Conservation (phyloP, 73 alveolate genomes). For the Paramecium caudatum region DNA sequence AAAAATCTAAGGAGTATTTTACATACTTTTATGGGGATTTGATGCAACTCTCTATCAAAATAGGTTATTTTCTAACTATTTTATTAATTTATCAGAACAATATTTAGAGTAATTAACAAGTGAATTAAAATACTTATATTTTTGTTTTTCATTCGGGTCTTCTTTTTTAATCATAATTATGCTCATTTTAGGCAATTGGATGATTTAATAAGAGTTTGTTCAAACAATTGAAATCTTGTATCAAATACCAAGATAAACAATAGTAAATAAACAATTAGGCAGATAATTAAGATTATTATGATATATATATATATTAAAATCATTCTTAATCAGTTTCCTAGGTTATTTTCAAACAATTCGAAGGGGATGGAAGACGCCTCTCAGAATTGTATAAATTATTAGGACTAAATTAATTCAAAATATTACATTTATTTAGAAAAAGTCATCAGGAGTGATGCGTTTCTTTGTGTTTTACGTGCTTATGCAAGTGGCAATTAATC, state of each 20-base stretch:
- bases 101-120: not conserved
- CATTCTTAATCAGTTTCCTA: conserved; percentile 52
- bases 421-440: conserved; percentile 7
- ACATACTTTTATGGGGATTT: conserved; percentile 28
- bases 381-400: not conserved
- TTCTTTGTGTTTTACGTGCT: conserved; percentile 4
- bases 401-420: not conserved
- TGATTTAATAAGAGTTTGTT: not conserved
- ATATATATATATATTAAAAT: not conserved
- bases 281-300: not conserved
- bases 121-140: not conserved
- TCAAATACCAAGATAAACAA: conserved; percentile 31
- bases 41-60: not conserved
- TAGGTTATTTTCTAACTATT: not conserved
- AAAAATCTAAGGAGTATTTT: conserved; percentile 7
- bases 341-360: not conserved
- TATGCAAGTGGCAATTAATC: not conserved
- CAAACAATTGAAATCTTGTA: not conserved
- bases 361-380: conserved; percentile 27
- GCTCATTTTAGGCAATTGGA: not conserved
- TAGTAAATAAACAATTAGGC: not conserved
- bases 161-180: not conserved
- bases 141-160: not conserved
- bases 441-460: not conserved
- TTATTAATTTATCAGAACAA: not conserved